Conservation (phyloP, 192 early-diverging fungal genomes). For the Backusella sp. region DNA sequence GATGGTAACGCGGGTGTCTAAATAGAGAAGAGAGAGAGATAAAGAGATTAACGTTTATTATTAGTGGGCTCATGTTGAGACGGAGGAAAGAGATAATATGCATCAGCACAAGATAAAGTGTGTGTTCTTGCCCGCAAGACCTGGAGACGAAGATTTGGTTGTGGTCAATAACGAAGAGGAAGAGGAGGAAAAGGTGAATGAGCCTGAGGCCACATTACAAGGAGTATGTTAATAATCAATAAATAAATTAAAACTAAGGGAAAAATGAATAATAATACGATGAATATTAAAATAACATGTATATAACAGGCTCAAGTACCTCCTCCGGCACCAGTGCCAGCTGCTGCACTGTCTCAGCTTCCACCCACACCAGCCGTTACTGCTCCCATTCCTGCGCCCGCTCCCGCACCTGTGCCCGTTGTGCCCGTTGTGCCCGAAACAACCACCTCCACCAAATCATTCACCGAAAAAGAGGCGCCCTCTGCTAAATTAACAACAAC, state of each 20-base stretch:
- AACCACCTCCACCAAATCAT: not conserved
- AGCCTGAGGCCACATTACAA: not conserved
- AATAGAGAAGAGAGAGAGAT: not conserved
- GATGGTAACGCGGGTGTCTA: constrained; percentile 41
- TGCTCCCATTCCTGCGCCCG: not conserved
- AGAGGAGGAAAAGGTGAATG: not conserved
- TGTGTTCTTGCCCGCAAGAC: constrained; percentile 37
- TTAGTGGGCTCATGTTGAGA: constrained; percentile 67
- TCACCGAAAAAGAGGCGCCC: not conserved
- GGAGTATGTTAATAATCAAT: constrained; percentile 8
- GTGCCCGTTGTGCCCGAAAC: not conserved
- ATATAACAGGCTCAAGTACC: not conserved
- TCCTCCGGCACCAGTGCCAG: not conserved
- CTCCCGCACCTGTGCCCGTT: not conserved
- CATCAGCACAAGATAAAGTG: constrained; percentile 72
- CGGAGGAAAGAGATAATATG: constrained; percentile 57
- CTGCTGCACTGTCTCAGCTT: not conserved
- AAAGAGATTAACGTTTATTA: not conserved
- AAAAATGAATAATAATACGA: not conserved
- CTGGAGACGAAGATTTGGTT: not conserved
- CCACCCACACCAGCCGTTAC: constrained; percentile 2
- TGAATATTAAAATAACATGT: not conserved
- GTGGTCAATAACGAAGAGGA: not conserved
- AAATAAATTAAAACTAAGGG: not conserved
- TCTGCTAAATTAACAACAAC: not conserved